Evolutionary conservation across 768 basidiomycete species (phyloP).

Genomic region (Phallus indusiatus): DNA sequence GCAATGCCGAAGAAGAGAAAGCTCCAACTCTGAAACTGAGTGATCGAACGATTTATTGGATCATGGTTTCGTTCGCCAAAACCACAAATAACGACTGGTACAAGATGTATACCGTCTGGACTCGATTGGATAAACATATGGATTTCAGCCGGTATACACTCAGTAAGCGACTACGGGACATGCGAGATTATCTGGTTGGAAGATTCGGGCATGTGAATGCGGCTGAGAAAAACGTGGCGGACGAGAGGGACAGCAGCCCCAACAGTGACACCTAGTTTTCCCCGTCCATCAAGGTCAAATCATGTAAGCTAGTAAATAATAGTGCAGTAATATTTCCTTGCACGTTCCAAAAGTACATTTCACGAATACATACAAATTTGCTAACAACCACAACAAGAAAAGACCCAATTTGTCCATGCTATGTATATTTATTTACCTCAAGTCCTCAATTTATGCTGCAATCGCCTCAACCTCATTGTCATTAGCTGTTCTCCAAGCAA

Average conservation of each 20-base stretch:
- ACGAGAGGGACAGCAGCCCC: background rate
- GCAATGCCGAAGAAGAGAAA: slow-evolving; percentile 23
- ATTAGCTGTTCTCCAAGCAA: slow-evolving; percentile 51
- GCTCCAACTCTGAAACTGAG: slow-evolving; percentile 25
- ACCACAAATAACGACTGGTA: slow-evolving; percentile 43
- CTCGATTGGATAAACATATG: slow-evolving; percentile 46
- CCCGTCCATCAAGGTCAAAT: too few species aligned
- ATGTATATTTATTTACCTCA: background rate
- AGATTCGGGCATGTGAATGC: background rate
- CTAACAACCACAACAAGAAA: too few species aligned
- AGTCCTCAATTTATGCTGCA: background rate
- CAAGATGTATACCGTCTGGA: slow-evolving; percentile 49
- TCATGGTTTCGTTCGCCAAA: slow-evolving; percentile 54
- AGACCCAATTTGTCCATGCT: too few species aligned
- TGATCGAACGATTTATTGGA: slow-evolving; percentile 49
- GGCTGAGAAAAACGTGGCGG: background rate
- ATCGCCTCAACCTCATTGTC: background rate
- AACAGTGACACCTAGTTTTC: too few species aligned
- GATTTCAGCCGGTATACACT: slow-evolving; percentile 16
- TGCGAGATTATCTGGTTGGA: background rate
- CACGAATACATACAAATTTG: too few species aligned
- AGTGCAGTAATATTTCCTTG: background rate
- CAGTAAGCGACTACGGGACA: background rate
- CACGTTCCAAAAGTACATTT: background rate
- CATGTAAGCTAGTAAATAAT: background rate